phyloP scores from a whole-genome alignment of 306 rosid genomes.

The Cicer cuneatum region DNA sequence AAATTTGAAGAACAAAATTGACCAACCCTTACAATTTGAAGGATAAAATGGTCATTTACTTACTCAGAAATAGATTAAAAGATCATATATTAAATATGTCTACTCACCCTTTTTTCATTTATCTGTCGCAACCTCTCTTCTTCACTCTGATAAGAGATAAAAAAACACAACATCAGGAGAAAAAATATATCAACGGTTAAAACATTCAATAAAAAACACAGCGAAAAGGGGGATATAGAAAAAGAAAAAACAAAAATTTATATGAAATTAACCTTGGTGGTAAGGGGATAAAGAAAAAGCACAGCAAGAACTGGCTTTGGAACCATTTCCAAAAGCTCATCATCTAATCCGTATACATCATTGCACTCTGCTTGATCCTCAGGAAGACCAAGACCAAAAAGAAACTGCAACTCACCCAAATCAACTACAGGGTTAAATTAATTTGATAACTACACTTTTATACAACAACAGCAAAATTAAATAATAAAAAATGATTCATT shows the following conservation, averaged over 20 bases:
- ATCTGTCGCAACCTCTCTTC: constrained; percentile 82
- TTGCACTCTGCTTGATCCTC: constrained; percentile 73
- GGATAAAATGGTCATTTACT: no score
- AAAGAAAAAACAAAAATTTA: not conserved
- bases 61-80: not conserved
- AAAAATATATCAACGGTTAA: not conserved
- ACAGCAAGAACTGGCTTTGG: constrained; percentile 96
- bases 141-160: constrained; percentile 65
- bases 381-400: constrained; percentile 86
- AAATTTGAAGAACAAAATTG: no score
- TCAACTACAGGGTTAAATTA: constrained; percentile 22
- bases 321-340: constrained; percentile 90
- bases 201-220: not conserved
- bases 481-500: not conserved
- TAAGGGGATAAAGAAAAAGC: constrained; percentile 88
- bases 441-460: not conserved
- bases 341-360: constrained; percentile 91
- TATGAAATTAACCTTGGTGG: constrained; percentile 63
- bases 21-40: no score
- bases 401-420: constrained; percentile 64
- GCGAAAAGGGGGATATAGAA: not conserved
- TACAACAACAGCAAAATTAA: not conserved
- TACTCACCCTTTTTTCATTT: constrained; percentile 60
- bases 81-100: constrained; percentile 21
- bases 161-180: constrained; percentile 42